A percentile compares a stretch with the other conserved stretches of the same genome.
Conservation (phyloP, 2,329 filamentous ascomycete species). For the Botrytis elliptica region DNA sequence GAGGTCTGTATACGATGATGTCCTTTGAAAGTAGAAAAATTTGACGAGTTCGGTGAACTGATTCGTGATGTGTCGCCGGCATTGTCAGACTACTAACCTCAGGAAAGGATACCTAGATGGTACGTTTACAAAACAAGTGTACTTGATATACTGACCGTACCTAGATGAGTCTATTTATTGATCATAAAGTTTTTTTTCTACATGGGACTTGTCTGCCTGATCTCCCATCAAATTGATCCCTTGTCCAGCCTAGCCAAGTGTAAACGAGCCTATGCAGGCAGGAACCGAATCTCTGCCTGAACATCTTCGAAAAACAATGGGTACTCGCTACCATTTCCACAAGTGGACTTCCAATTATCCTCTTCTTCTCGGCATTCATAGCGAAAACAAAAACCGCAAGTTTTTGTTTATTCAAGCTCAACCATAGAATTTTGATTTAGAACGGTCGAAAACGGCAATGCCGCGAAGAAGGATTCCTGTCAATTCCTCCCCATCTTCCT, state of each 20-base stretch:
- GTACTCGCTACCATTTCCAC: neutral
- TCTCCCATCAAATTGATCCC: neutral
- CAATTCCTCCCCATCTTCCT: slow-evolving; percentile 8
- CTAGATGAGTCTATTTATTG: neutral
- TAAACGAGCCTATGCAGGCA: neutral
- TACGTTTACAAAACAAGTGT: neutral
- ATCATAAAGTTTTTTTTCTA: neutral
- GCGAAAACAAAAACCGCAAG: neutral
- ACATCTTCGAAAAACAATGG: neutral
- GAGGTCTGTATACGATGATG: neutral
- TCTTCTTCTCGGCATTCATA: neutral
- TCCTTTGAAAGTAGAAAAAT: neutral
- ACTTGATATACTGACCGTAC: neutral
- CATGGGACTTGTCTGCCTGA: slow-evolving; percentile 7
- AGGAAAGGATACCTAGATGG: neutral
- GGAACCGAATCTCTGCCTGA: slow-evolving; percentile 9
- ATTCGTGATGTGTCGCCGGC: neutral
- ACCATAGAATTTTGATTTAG: neutral
- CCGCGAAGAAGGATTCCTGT: slow-evolving; percentile 11
- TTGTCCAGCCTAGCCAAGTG: neutral
- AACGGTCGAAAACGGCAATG: slow-evolving; percentile 6
- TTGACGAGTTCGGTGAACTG: neutral
- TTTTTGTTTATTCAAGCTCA: neutral
- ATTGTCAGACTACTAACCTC: neutral
- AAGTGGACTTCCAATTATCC: neutral